A percentile compares a stretch with the other conserved stretches of the same genome.
phyloP scores from a whole-genome alignment of 495 filamentous ascomycete species.

The Hypoxylon fragiforme region DNA sequence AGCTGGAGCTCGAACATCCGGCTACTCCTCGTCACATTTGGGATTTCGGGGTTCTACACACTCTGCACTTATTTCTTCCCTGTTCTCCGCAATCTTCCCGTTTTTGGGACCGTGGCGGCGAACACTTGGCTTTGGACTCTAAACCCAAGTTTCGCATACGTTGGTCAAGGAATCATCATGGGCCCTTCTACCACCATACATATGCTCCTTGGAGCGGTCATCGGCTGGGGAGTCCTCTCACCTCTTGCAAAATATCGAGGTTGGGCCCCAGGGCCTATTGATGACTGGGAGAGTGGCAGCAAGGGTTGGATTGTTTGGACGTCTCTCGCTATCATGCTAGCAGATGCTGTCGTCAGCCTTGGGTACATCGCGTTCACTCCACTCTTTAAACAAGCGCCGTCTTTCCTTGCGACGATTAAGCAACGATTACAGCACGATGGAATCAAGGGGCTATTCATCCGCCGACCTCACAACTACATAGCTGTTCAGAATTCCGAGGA shows the following conservation, averaged over 20 bases:
- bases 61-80: conserved; percentile 93
- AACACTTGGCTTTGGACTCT: conserved; percentile 91
- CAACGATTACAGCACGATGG: conserved; percentile 21
- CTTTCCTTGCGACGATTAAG: conserved; percentile 13
- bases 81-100: conserved; percentile 76
- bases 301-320: conserved; percentile 99
- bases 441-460: conserved; percentile 21
- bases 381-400: conserved; percentile 34
- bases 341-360: conserved; percentile 86
- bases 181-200: conserved; percentile 92
- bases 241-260: conserved; percentile 81
- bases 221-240: conserved; percentile 91
- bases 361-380: conserved; percentile 75
- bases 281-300: conserved; percentile 86
- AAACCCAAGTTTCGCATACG: conserved; percentile 92
- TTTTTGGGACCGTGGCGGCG: conserved; percentile 77
- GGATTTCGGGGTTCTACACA: conserved; percentile 64
- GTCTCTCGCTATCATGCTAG: conserved; percentile 93
- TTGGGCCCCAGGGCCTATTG: conserved; percentile 86
- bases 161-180: conserved; percentile 86
- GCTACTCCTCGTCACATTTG: conserved; percentile 56
- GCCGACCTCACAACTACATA: conserved; percentile 17
- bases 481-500: conserved; percentile 21
- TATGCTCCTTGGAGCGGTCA: conserved; percentile 87
- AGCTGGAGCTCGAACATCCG: conserved; percentile 58